These are phyloP conservation scores for Cladosporium cucumerinum DNA, from an alignment of 2,329 filamentous ascomycete species.

Conservation along the genomic window DNA sequence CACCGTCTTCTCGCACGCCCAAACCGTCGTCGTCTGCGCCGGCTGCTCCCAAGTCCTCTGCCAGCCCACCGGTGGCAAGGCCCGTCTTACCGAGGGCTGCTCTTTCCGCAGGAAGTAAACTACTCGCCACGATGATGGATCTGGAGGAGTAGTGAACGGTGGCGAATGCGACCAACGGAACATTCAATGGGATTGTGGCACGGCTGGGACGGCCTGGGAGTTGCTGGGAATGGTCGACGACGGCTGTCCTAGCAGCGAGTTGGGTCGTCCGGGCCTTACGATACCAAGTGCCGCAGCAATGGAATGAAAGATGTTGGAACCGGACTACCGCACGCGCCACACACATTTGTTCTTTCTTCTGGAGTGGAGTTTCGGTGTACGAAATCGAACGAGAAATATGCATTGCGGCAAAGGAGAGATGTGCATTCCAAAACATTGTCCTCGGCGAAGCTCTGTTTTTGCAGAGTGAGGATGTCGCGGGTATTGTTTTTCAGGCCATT, in stretches of 20 bases:
- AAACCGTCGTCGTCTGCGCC: constrained; percentile 99
- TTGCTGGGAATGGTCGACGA: constrained; percentile 5
- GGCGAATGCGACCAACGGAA: constrained; percentile 15
- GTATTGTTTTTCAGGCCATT: constrained; percentile 11
- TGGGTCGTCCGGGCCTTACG: constrained; percentile 15
- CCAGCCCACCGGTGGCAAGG: constrained; percentile 99
- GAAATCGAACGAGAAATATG: constrained; percentile 15
- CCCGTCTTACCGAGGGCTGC: constrained; percentile 98
- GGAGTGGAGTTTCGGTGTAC: constrained; percentile 17
- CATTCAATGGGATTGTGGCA: constrained; percentile 12
- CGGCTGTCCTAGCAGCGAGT: constrained; percentile 10
- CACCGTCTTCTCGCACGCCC: constrained; percentile 99
- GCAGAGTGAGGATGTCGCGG: constrained; percentile 12
- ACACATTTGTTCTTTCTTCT: constrained; percentile 16
- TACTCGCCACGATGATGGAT: constrained; percentile 25
- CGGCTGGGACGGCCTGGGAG: constrained; percentile 12
- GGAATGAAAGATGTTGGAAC: constrained; percentile 16
- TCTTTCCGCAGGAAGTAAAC: constrained; percentile 99
- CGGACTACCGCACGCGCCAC: constrained; percentile 4
- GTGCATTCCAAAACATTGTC: constrained; percentile 7
- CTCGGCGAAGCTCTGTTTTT: constrained; percentile 9
- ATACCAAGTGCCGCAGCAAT: constrained; percentile 16
- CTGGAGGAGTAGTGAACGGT: constrained; percentile 14
- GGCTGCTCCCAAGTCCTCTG: constrained; percentile 99
- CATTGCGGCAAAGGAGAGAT: constrained; percentile 17